Percentiles rank a stretch among this genome's conserved stretches.
Conservation (phyloP, 2,329 filamentous ascomycete genomes). For the Fusarium pseudoanthophilum region DNA sequence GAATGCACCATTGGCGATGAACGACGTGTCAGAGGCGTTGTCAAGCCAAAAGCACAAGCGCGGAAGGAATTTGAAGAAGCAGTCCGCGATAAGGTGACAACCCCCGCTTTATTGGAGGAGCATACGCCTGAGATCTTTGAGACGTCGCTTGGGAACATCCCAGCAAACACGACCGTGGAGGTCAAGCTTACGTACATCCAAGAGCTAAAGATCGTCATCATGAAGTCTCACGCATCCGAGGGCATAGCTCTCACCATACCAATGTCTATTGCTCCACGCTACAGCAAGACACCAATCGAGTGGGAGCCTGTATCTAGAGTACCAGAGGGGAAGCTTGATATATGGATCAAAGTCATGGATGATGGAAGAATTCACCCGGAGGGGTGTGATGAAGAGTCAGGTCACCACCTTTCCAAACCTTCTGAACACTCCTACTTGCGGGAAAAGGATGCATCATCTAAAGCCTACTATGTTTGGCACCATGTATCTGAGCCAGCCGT, state of each 20-base stretch:
- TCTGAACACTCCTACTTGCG: rapidly evolving
- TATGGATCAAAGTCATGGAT: rapidly evolving
- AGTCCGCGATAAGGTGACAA: background rate
- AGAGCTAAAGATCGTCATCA: background rate
- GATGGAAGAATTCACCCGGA: rapidly evolving
- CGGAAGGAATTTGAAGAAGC: background rate
- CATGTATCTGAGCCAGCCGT: background rate
- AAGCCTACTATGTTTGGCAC: background rate
- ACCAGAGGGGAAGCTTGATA: background rate
- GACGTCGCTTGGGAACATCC: background rate
- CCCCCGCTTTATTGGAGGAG: rapidly evolving
- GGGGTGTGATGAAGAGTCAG: background rate
- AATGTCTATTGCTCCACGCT: background rate
- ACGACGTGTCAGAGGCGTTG: rapidly evolving
- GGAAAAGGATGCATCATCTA: rapidly evolving
- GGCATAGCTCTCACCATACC: background rate
- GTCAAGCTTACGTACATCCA: background rate
- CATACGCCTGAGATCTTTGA: background rate
- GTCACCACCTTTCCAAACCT: rapidly evolving
- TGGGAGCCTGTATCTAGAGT: rapidly evolving
- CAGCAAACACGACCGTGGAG: rapidly evolving
- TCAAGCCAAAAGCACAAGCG: background rate
- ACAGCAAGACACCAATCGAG: rapidly evolving
- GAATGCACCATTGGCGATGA: background rate
- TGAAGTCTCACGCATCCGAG: background rate